Evolutionary conservation across 1,284 basidiomycete species (phyloP).

Genomic region (Vanrija humicola): DNA sequence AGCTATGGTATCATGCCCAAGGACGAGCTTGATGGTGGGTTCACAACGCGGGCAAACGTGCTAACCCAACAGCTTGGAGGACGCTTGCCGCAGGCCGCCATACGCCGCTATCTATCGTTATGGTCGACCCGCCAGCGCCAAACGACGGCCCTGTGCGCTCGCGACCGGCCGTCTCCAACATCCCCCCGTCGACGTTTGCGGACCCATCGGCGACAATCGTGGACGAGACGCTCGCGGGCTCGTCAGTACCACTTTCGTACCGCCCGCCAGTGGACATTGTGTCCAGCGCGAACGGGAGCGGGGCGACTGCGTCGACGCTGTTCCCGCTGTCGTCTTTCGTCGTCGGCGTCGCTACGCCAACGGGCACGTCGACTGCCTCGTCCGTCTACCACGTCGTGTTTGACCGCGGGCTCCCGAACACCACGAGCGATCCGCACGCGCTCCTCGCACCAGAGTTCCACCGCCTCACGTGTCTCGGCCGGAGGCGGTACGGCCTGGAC

Average conservation of each 20-base stretch:
- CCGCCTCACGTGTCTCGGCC: slow-evolving; percentile 21
- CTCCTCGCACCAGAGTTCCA: slow-evolving; percentile 25
- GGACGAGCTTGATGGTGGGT: slow-evolving; percentile 22
- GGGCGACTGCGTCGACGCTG: slow-evolving; percentile 7
- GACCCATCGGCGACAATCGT: slow-evolving; percentile 31
- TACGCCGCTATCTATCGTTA: slow-evolving; percentile 20
- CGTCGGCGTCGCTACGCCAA: slow-evolving; percentile 16
- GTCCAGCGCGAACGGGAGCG: not conserved
- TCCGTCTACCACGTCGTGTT: slow-evolving; percentile 24
- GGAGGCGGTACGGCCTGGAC: slow-evolving; percentile 20
- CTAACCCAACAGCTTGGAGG: slow-evolving; percentile 15
- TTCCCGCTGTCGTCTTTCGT: slow-evolving; percentile 30
- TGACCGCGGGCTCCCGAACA: slow-evolving; percentile 14
- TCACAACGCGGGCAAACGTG: too few species aligned
- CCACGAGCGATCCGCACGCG: slow-evolving; percentile 9
- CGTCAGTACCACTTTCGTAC: slow-evolving; percentile 8
- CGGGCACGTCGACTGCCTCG: slow-evolving; percentile 9
- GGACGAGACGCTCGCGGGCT: slow-evolving; percentile 28
- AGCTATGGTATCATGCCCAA: slow-evolving; percentile 16
- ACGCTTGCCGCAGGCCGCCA: slow-evolving; percentile 1
- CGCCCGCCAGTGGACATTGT: slow-evolving; percentile 15
- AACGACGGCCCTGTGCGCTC: slow-evolving; percentile 1
- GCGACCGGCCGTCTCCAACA: slow-evolving; percentile 19
- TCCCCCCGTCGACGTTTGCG: slow-evolving; percentile 19
- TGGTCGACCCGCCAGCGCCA: slow-evolving; percentile 10